Evolutionary conservation across 352 stramenopile genomes (phyloP).

Genomic region (Globisporangium megalacanthum): DNA sequence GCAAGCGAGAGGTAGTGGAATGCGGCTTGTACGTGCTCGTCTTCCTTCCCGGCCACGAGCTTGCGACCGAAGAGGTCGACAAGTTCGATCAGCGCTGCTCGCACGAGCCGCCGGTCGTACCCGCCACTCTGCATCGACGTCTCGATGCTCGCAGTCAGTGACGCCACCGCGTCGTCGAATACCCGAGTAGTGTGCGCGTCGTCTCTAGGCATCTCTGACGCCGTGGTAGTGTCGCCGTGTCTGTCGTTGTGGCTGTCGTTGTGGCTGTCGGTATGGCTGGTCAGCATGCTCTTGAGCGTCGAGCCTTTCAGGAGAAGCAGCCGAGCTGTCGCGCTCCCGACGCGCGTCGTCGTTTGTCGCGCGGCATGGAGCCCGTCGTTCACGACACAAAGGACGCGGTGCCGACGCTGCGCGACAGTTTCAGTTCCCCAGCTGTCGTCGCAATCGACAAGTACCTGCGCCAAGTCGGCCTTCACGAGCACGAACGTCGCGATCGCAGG

Average conservation of each 20-base stretch:
- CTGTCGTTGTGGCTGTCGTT: neutral
- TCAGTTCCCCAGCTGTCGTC: constrained; percentile 17
- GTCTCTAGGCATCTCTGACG: neutral
- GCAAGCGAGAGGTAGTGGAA: constrained; percentile 68
- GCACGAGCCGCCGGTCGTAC: constrained; percentile 54
- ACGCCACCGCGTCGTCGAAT: constrained; percentile 11
- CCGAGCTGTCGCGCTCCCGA: constrained; percentile 33
- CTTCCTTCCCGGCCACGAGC: constrained; percentile 29
- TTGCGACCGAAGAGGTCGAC: constrained; percentile 54
- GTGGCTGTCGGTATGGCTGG: neutral
- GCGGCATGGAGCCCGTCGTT: constrained; percentile 32
- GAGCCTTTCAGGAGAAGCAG: constrained; percentile 51
- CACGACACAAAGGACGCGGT: constrained; percentile 25
- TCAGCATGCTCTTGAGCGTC: constrained; percentile 39
- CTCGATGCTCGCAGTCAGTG: constrained; percentile 30
- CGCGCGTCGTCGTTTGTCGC: constrained; percentile 33
- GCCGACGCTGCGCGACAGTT: constrained; percentile 12
- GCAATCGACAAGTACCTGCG: constrained; percentile 40
- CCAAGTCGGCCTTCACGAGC: constrained; percentile 44
- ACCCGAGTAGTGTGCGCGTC: neutral
- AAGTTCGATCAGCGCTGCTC: constrained; percentile 50
- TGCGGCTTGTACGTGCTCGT: constrained; percentile 57
- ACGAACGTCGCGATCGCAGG: constrained; percentile 44
- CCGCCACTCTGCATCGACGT: constrained; percentile 35
- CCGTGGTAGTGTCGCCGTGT: neutral